A percentile compares a stretch with the other conserved stretches of the same genome.
phyloP scores from a whole-genome alignment of 768 basidiomycete species.

The Leucosporidium creatinivorum region DNA sequence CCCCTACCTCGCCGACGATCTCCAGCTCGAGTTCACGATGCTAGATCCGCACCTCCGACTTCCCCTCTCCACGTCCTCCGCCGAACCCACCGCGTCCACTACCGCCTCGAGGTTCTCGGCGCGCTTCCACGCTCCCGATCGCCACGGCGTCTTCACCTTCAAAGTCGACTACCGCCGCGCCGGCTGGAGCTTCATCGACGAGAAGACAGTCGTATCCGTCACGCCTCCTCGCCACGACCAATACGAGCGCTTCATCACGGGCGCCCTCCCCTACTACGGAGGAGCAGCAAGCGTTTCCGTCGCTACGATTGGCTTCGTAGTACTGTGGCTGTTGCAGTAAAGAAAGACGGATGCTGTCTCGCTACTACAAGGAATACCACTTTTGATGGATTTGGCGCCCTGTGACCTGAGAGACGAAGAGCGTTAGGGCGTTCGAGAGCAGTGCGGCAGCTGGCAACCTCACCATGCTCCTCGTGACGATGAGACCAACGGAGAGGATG shows the following conservation, averaged over 20 bases:
- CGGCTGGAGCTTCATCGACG: slow-evolving; percentile 72
- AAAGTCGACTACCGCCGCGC: slow-evolving; percentile 81
- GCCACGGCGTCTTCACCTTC: slow-evolving; percentile 98
- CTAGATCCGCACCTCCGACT: slow-evolving; percentile 92
- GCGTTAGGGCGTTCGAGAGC: not conserved
- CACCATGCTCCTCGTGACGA: slow-evolving; percentile 77
- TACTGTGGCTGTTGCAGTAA: slow-evolving; percentile 59
- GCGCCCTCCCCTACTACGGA: slow-evolving; percentile 91
- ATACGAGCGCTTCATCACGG: slow-evolving; percentile 88
- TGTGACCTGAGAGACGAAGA: not conserved
- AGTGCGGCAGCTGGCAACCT: not conserved
- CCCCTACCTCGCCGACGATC: slow-evolving; percentile 63
- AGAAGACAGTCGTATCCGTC: slow-evolving; percentile 69
- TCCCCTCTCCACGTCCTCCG: slow-evolving; percentile 56
- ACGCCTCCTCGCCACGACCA: slow-evolving; percentile 91
- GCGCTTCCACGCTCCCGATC: slow-evolving; percentile 84
- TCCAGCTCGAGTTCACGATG: slow-evolving; percentile 97
- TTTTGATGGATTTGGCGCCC: not conserved
- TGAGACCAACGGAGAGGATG: slow-evolving; percentile 65
- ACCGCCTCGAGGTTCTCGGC: slow-evolving; percentile 39
- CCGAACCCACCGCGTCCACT: slow-evolving; percentile 31
- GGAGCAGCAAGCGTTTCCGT: slow-evolving; percentile 82
- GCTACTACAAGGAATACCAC: slow-evolving; percentile 1
- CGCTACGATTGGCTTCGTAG: slow-evolving; percentile 77
- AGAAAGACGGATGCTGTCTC: slow-evolving; percentile 40